Evolutionary conservation across 495 filamentous ascomycete genomes (phyloP), one percentile per base, ranked within the genome.

Genomic region (Chaetomidium leptoderma): DNA sequence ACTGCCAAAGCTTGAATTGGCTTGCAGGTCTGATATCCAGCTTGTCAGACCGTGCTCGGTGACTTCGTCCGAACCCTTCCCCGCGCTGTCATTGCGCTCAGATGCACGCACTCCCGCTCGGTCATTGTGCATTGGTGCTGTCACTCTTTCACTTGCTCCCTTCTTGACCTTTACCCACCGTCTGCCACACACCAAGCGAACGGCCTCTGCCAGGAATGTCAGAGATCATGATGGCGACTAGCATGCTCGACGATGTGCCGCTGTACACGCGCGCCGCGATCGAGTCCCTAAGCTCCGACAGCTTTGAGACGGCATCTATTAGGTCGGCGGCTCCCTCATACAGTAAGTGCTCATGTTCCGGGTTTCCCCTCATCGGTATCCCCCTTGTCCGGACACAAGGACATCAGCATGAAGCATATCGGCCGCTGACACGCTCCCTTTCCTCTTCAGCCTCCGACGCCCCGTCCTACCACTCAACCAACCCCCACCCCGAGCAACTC

Each of bases 221-320:
- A 21, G 29, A 24, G 46, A 43, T 16, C 4, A 43, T 47, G 50
- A 61, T 64, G 63, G 53, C 66, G 3, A 32, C 61, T 19, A 69
- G 70, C 63, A 61, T 69, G 44, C 57, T 60, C 43, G 69, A 73
- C 55, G 60, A 60, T 14, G 63, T 59, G 24, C 61, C 69, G 33
- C 59, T 58, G 3, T 71, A 68, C 50, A 55, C 59, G 21, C 60
- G 63, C 0, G 48, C 67, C 29, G 62, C 58, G 19, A 49, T 70
- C 45, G 68, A 69, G 10, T 66, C 66, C 7, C 66, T 78, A 19
- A 62, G 65, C 24, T 54, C 72, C 1, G 76, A 76, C 50, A 77
- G 79, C 61, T 77, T 77, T 40, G 78, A 80, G 59, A 79, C 78
- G n/a, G 76, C 76, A 8, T 81, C 77, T 19, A 75, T 79, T 48